Evolutionary conservation across 73 alveolate genomes (phyloP), one percentile per base, ranked within the genome.

Genomic region (Blepharisma stoltei): DNA sequence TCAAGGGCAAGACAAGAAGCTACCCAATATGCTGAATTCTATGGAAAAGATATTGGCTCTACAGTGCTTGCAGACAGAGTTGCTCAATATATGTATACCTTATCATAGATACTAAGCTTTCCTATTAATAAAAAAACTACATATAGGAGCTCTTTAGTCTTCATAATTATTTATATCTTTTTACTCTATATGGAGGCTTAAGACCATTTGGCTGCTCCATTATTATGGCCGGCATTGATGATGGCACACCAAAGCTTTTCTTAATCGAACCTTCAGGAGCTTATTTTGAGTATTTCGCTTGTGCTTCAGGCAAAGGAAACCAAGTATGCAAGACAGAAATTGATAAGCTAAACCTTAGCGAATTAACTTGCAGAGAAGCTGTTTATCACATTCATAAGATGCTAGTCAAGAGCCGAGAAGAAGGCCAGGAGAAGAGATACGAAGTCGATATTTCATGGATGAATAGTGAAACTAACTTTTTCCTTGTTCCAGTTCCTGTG

Each of bases 281-380:
- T 45, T 81, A 87, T 70, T 92, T 67, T 82, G 95, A 90, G 54
- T 95, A 95, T 89, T 93, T 69, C 73, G 94, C 96, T 25, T 91
- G 96, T 76, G 95, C 98, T 32, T 77, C 87, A 69, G 99, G 99
- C 18, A 93, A 95, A 81, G 98, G 99, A 54, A 95, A 89, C 81
- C 92, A 89, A 70, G 66, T 92, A 52, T 92, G 94, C 32, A 93
- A 90, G 84, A 90, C 96, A n/a, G 97, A 94, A 69, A 71, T 95
- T 47, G 99, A 94, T 71, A 95, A 92, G 88, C 84, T 80, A 66
- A 94, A 92, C 83, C 95, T 93, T 79, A 78, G 86, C 67, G 95
- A 86, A 6, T 25, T 86, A 45, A 80, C 95, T 25, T 77, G 87
- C 25, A 67, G 85, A 52, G 95, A 92, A 49, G 98, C 96, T 6